Evolutionary conservation across 352 stramenopile genomes (phyloP).

Genomic region (Globisporangium solare): DNA sequence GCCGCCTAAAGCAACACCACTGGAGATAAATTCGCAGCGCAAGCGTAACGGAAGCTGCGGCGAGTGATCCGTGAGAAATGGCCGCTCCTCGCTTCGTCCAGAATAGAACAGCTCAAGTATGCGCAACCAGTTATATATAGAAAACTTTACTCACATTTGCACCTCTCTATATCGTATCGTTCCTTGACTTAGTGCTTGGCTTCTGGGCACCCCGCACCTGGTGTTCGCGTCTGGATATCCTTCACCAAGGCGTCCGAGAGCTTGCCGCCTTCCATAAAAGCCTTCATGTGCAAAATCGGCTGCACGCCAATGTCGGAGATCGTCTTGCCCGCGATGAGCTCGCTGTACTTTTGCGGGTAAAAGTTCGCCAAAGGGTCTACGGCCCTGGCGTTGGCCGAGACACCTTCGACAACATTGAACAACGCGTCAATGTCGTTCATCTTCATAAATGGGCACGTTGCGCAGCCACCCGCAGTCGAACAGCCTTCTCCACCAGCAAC

Average conservation of each 20-base stretch:
- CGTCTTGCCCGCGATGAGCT: slow-evolving; percentile 85
- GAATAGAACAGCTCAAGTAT: slow-evolving; percentile 1
- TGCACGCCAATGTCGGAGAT: slow-evolving; percentile 92
- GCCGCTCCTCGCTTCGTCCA: too few relatives aligned
- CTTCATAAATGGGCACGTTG: slow-evolving; percentile 98
- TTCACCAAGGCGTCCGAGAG: slow-evolving; percentile 83
- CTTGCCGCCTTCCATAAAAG: slow-evolving; percentile 90
- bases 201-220: slow-evolving; percentile 52
- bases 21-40: too few relatives aligned
- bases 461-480: slow-evolving; percentile 94
- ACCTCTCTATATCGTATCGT: not conserved
- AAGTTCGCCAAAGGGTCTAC: slow-evolving; percentile 82
- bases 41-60: too few relatives aligned
- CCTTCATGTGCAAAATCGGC: slow-evolving; percentile 96
- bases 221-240: slow-evolving; percentile 73
- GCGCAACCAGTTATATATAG: not conserved
- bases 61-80: too few relatives aligned
- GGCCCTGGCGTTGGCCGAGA: slow-evolving; percentile 25
- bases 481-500: slow-evolving; percentile 93
- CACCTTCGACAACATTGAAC: slow-evolving; percentile 84
- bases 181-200: slow-evolving; percentile 11
- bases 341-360: slow-evolving; percentile 90
- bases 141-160: not conserved
- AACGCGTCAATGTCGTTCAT: slow-evolving; percentile 98
- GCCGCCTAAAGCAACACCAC: too few relatives aligned